Percentiles rank a stretch among this genome's conserved stretches.
These are phyloP conservation scores for Gymnopilus dilepis DNA, from an alignment of 768 basidiomycete genomes.

Conservation along the genomic window DNA sequence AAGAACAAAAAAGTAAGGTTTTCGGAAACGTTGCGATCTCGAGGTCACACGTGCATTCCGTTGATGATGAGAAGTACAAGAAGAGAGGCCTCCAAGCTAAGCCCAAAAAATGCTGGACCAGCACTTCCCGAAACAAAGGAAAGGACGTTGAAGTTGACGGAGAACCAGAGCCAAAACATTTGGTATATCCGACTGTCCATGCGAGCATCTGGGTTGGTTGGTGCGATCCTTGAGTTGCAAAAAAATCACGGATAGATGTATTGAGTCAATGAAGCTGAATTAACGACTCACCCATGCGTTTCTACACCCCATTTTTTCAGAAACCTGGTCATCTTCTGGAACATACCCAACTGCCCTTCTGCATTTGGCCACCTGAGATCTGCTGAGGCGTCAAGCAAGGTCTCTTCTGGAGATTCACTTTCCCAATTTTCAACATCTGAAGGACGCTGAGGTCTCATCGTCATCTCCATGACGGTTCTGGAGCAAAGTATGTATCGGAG, in stretches of 20 bases:
- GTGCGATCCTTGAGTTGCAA: conserved; percentile 55
- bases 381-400: neutral
- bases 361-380: neutral
- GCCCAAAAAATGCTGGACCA: conserved; percentile 60
- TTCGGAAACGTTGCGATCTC: too few relatives aligned
- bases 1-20: too few relatives aligned
- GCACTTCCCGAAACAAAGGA: conserved; percentile 66
- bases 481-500: too few relatives aligned
- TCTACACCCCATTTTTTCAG: conserved; percentile 25
- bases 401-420: neutral
- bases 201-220: conserved; percentile 54
- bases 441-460: neutral
- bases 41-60: conserved; percentile 49
- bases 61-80: conserved; percentile 51
- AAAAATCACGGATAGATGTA: too few relatives aligned
- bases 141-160: conserved; percentile 72
- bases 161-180: conserved; percentile 76
- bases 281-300: conserved; percentile 24
- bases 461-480: neutral
- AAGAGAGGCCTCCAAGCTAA: conserved; percentile 57
- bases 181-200: conserved; percentile 65
- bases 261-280: too few relatives aligned
- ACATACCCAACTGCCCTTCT: conserved; percentile 14
- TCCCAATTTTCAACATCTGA: neutral
- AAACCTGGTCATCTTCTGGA: conserved; percentile 14